Evolutionary conservation across 306 rosid genomes (phyloP).

Genomic region (Quercus berberidifolia): DNA sequence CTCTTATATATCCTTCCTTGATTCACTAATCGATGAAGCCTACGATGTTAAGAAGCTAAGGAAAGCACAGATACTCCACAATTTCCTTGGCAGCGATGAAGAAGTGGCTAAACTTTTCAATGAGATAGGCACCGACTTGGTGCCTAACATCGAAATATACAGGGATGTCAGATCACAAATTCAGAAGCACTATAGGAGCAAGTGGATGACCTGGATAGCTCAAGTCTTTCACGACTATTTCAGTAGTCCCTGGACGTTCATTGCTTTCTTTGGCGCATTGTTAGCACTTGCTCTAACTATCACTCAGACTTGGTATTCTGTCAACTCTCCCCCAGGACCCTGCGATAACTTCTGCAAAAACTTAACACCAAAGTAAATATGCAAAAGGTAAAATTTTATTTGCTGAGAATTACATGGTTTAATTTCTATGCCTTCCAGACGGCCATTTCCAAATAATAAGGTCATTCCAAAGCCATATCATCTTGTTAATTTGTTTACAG

Average conservation of each 20-base stretch:
- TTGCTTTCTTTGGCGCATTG: constrained; percentile 7
- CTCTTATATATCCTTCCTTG: constrained; percentile 27
- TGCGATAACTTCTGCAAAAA: neutral
- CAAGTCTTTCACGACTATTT: constrained; percentile 11
- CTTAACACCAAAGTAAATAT: neutral
- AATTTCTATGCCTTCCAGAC: too few relatives aligned
- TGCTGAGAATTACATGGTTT: too few relatives aligned
- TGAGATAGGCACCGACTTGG: constrained; percentile 23
- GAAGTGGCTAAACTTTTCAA: constrained; percentile 39
- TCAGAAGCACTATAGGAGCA: neutral
- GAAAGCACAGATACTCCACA: constrained; percentile 10
- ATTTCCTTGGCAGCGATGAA: constrained; percentile 35
- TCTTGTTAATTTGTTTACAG: too few relatives aligned
- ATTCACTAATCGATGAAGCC: constrained; percentile 35
- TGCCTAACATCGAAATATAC: neutral
- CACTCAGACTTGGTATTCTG: constrained; percentile 4
- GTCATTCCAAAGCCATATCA: too few relatives aligned
- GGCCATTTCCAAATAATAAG: too few relatives aligned
- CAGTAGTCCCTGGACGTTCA: constrained; percentile 25
- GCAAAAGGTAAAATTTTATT: too few relatives aligned
- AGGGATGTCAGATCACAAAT: fast-evolving
- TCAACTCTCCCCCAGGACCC: neutral
- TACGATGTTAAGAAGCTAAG: constrained; percentile 21
- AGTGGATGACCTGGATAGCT: constrained; percentile 27
- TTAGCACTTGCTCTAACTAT: neutral